Evolutionary conservation across 179 eudicot genomes (phyloP).

Genomic region (Silene vulgaris): DNA sequence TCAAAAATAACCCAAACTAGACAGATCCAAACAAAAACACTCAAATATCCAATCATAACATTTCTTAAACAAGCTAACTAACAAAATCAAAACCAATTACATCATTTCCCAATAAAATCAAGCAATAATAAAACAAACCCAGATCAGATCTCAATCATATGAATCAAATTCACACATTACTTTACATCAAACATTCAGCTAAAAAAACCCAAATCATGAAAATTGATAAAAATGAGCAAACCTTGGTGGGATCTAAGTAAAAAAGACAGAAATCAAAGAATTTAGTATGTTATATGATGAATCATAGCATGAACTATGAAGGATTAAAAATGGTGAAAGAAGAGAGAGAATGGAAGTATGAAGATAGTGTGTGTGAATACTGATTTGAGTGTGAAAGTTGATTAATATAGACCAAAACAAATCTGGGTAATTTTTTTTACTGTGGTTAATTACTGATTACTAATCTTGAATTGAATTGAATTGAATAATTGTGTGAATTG

Average conservation of each 20-base stretch:
- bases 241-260: conserved; percentile 29
- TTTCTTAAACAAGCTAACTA: background rate
- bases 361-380: conserved; percentile 5
- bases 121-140: background rate
- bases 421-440: background rate
- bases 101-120: too few species aligned
- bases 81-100: background rate
- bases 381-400: background rate
- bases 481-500: background rate
- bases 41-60: conserved; percentile 7
- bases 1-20: background rate
- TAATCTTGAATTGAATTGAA: too few species aligned
- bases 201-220: background rate
- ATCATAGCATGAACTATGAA: background rate
- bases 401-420: conserved; percentile 17
- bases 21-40: conserved; percentile 6
- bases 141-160: conserved; percentile 15
- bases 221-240: conserved; percentile 1
- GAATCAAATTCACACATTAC: background rate
- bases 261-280: background rate
- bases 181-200: background rate
- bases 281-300: background rate
- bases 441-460: background rate
- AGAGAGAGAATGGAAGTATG: conserved; percentile 11
- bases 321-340: background rate